Base-by-base conservation (phyloP, 148 eudicot species). In the Cornus suecica region DNA sequence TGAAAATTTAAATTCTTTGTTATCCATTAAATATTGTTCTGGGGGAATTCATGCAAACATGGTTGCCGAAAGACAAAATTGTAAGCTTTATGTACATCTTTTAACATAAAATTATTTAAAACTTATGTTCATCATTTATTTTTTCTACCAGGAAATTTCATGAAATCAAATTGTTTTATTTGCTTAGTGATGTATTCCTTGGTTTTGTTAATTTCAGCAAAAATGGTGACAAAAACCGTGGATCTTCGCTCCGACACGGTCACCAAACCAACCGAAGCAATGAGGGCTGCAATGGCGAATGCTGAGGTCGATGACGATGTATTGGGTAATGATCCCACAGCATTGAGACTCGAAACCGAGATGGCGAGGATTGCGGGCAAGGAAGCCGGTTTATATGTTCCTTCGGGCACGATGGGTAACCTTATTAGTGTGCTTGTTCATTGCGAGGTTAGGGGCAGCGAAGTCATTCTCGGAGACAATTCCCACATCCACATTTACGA, bases 391-490 rank as follows among this genome's bases (percentile, higher is more conserved):
- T 81, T 95, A 72, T 95, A 90, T 62, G 99, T 95, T 37, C 99
- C 99, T 28, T 95, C 99, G 3, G 99, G 99, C 68, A 95, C 99
- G 1, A 95, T 95, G 99, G 98, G 94, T 10, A 95, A 95, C 81
- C 91, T 95, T 22, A 93, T 95, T 4, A 86, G 97, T 68, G 97
- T 95, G 61, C 92, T 95, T 34, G 89, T 88, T 58, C 99, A 95
- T 68, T 95, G 99, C 78, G 88, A 93, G 23, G 76, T 85, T 28
- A 86, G 98, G 84, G 98, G 99, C 2, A 95, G 99, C 79, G 98
- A 95, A 84, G 94, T 91, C 68, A 93, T 95, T 56, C 88, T 95
- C 62, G 99, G 99, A 13, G 90, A 95, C 70, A 81, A 79, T 73
- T 91, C 89, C 45, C 99, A 95, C 75, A 95, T 95, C 63, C 94